Base-by-base conservation (phyloP, 306 rosid genomes). In the Macrotyloma uniflorum region DNA sequence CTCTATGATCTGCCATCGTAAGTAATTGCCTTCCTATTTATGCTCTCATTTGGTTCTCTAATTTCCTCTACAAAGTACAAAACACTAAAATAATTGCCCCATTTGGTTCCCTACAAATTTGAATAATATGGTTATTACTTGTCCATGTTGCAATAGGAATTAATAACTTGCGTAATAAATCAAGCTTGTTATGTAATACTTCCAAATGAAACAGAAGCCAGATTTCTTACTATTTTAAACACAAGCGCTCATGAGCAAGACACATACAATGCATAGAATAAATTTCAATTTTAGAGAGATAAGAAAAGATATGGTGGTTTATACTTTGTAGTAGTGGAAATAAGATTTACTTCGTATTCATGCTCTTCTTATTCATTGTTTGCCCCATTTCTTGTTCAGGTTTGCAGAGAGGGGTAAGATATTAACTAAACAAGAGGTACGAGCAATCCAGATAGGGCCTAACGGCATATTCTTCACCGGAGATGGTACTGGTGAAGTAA, bases 1-100 rank as follows among this genome's bases (percentile, higher is more conserved):
- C 84, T 93, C 79, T 95, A 89, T 77, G 97, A 95, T 85, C 89
- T 95, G 87, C 98, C 98, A 77, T 91, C 98, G 98, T 95, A 85
- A 92, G 98, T 79, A 46, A 6, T 64, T 75, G 70, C 79, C 84
- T 82, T 59, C 77, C 70, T n/a, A 32, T 57, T 38, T 49, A 11
- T 40, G 51, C 5, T 51, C 40, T 47, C 57, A 16, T 36, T 12
- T 74, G 23, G 16, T 28, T 30, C 8, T 51, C 10, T 16, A 51
- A 12, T 5, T 16, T 9, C 24, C 22, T 28, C 68, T 20, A 4
- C 67, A 6, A 9, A 5, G 38, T 26, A n/a, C 15, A 4, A 46
- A 15, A 4, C 18, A 33, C 64, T 72, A 8, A 50, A 49, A 46
- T 46, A 13, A 12, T 46, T 45, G 8, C 51, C 7, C 19, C 2